Evolutionary conservation across 2,329 filamentous ascomycete species (phyloP).

Genomic region (Coccinonectria pachysandricola): DNA sequence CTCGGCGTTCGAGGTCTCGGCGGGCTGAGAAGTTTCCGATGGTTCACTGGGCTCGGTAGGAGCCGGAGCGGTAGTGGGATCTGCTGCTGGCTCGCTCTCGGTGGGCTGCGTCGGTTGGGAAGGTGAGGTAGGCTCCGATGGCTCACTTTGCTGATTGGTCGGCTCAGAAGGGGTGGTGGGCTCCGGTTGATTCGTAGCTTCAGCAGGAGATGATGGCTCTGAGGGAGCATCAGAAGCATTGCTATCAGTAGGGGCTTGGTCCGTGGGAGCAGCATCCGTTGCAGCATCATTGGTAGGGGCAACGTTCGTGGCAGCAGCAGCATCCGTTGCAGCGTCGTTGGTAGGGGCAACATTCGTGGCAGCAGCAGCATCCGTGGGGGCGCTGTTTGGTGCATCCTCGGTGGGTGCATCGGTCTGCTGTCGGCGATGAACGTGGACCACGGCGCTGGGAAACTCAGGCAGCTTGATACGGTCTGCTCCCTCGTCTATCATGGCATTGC

Average conservation of each 20-base stretch:
- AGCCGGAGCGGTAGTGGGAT: too few relatives aligned
- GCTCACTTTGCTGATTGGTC: neutral
- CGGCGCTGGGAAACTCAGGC: neutral
- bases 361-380: slow-evolving; percentile 9
- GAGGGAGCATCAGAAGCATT: too few relatives aligned
- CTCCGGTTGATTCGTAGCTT: too few relatives aligned
- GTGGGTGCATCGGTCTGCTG: neutral
- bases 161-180: too few relatives aligned
- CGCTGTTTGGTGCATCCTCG: too few relatives aligned
- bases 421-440: neutral
- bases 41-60: slow-evolving; percentile 1
- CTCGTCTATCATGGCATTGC: slow-evolving; percentile 20
- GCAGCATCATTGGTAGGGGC: slow-evolving; percentile 2
- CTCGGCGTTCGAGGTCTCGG: slow-evolving; percentile 1
- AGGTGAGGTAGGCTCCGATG: slow-evolving; percentile 1
- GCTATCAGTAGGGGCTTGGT: too few relatives aligned
- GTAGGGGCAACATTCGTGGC: slow-evolving; percentile 5
- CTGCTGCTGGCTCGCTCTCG: too few relatives aligned
- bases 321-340: slow-evolving; percentile 4
- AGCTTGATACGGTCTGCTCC: neutral
- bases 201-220: too few relatives aligned
- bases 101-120: slow-evolving; percentile 8
- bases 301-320: slow-evolving; percentile 6
- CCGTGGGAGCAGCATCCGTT: slow-evolving; percentile 2
- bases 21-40: slow-evolving; percentile 1